Evolutionary conservation across 352 stramenopile species (phyloP).

Genomic region (Phytophthora fragariae): DNA sequence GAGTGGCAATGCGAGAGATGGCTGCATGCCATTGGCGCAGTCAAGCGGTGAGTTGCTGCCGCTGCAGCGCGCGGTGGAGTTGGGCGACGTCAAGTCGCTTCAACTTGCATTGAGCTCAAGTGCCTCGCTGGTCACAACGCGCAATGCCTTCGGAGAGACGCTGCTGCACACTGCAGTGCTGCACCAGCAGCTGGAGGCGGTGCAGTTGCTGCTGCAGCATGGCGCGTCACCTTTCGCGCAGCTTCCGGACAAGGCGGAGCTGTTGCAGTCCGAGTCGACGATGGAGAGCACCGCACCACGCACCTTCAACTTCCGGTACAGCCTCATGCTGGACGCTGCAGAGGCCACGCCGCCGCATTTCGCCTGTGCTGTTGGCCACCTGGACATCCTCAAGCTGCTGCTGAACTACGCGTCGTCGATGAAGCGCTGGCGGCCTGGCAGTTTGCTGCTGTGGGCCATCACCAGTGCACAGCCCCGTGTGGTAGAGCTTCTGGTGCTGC

Average conservation of each 20-base stretch:
- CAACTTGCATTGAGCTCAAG: constrained; percentile 20
- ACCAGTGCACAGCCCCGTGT: constrained; percentile 48
- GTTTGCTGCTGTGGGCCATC: constrained; percentile 76
- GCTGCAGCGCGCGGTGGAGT: constrained; percentile 62
- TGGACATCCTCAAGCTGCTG: constrained; percentile 74
- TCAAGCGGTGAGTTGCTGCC: constrained; percentile 44
- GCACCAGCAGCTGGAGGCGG: constrained; percentile 55
- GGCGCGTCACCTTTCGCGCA: constrained; percentile 51
- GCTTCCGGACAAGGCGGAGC: constrained; percentile 37
- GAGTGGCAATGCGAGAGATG: constrained; percentile 37
- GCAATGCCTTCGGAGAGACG: constrained; percentile 69
- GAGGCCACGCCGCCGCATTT: constrained; percentile 79
- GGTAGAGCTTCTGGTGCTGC: constrained; percentile 59
- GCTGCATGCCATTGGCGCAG: constrained; percentile 37
- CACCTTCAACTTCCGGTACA: constrained; percentile 66
- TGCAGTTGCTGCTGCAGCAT: constrained; percentile 59
- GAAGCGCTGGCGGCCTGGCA: constrained; percentile 45
- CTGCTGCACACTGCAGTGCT: constrained; percentile 75
- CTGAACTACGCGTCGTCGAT: constrained; percentile 24
- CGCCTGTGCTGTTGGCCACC: constrained; percentile 55
- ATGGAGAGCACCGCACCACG: constrained; percentile 60
- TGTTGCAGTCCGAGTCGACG: constrained; percentile 29
- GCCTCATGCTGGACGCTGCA: constrained; percentile 52
- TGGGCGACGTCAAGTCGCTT: constrained; percentile 57
- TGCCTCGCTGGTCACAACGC: constrained; percentile 11